A percentile compares a stretch with the other conserved stretches of the same genome.
Evolutionary conservation across 2,329 filamentous ascomycete genomes (phyloP).

Genomic region (Penicillium psychrosexuale): DNA sequence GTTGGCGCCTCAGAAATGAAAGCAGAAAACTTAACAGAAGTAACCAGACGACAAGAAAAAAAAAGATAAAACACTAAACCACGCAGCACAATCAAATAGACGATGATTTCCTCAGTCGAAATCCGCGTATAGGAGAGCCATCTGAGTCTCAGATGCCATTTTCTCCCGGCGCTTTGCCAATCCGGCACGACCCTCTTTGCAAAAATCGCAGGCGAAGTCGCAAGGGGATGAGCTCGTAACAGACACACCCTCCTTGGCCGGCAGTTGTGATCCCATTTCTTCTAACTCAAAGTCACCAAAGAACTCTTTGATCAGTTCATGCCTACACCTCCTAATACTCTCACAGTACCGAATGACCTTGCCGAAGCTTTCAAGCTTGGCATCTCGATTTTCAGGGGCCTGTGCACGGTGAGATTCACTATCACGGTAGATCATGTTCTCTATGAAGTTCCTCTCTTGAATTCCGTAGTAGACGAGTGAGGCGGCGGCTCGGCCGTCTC

Average conservation of each 20-base stretch:
- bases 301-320: slow-evolving; percentile 70
- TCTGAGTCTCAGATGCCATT: slow-evolving; percentile 25
- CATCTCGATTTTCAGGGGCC: slow-evolving; percentile 34
- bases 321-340: slow-evolving; percentile 67
- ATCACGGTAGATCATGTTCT: slow-evolving; percentile 34
- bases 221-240: slow-evolving; percentile 50
- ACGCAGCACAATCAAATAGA: not conserved
- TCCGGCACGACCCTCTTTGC: slow-evolving; percentile 61
- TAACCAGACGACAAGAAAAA: not conserved
- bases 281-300: slow-evolving; percentile 62
- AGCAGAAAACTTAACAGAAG: too few relatives aligned
- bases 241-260: slow-evolving; percentile 1
- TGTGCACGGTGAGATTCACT: slow-evolving; percentile 38
- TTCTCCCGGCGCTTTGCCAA: slow-evolving; percentile 56
- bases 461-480: slow-evolving; percentile 90
- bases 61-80: not conserved
- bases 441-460: slow-evolving; percentile 75
- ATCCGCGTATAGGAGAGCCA: slow-evolving; percentile 7
- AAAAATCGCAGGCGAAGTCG: slow-evolving; percentile 74
- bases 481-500: slow-evolving; percentile 80
- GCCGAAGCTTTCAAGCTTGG: slow-evolving; percentile 60
- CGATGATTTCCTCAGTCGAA: not conserved
- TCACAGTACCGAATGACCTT: slow-evolving; percentile 80
- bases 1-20: not conserved
- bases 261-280: slow-evolving; percentile 28